phyloP scores from a whole-genome alignment of 2,329 filamentous ascomycete genomes.

The Raffaelea albimanens region DNA sequence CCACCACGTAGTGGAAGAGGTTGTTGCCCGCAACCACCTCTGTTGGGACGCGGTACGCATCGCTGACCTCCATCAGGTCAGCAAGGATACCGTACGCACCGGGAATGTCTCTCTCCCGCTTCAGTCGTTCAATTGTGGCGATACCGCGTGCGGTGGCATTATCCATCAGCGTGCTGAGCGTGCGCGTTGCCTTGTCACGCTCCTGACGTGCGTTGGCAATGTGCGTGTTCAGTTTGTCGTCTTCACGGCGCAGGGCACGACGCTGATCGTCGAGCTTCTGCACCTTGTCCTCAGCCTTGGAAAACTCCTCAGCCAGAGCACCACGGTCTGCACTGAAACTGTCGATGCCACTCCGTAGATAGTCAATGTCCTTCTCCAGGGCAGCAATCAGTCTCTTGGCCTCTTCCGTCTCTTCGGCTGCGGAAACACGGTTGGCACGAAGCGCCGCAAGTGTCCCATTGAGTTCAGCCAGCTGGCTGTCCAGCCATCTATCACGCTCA shows the following conservation, averaged over 20 bases:
- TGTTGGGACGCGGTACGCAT: conserved; percentile 77
- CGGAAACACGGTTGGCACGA: conserved; percentile 76
- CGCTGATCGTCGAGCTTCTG: conserved; percentile 78
- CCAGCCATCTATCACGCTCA: conserved; percentile 77
- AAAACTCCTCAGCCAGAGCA: conserved; percentile 62
- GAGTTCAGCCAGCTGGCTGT: conserved; percentile 70
- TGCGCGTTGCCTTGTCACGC: conserved; percentile 65
- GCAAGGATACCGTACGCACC: conserved; percentile 90
- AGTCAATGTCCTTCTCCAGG: conserved; percentile 60
- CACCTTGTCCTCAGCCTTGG: conserved; percentile 66
- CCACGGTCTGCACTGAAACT: conserved; percentile 69
- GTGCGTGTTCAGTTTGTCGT: conserved; percentile 74
- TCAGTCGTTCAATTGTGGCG: conserved; percentile 75
- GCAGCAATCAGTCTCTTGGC: conserved; percentile 24
- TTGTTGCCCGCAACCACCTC: conserved; percentile 90
- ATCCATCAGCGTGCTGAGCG: conserved; percentile 79
- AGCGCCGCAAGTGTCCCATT: conserved; percentile 67
- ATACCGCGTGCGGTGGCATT: conserved; percentile 77
- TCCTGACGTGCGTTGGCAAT: conserved; percentile 68
- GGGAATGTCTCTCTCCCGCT: conserved; percentile 66
- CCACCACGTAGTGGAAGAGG: conserved; percentile 92
- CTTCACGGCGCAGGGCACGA: conserved; percentile 79
- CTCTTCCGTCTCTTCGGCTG: conserved; percentile 64
- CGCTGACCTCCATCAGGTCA: conserved; percentile 80
- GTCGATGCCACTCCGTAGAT: conserved; percentile 68